Evolutionary conservation across 768 basidiomycete species (phyloP).

Genomic region (Pulveroboletus ravenelii): DNA sequence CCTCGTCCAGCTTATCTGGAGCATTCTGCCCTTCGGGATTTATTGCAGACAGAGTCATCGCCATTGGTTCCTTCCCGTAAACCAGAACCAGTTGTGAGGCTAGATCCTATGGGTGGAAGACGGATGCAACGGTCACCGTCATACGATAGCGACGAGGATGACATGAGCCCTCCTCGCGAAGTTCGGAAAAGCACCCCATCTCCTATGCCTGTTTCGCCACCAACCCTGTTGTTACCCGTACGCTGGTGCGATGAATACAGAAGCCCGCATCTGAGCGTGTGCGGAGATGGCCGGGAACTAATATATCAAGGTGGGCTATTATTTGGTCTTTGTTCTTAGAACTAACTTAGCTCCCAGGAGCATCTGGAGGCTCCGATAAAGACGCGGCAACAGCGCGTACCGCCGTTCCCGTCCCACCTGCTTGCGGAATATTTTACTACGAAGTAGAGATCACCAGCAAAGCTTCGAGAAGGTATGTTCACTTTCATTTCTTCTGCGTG

Average conservation of each 20-base stretch:
- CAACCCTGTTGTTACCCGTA: slow-evolving; percentile 60
- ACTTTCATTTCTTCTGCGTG: background rate
- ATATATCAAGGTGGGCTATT: slow-evolving; percentile 55
- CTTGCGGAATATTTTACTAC: slow-evolving; percentile 92
- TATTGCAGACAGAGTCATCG: slow-evolving; percentile 52
- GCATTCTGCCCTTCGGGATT: slow-evolving; percentile 65
- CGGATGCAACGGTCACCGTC: slow-evolving; percentile 36
- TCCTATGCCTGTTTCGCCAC: slow-evolving; percentile 25
- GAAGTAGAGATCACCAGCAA: slow-evolving; percentile 84
- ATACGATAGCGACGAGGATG: slow-evolving; percentile 67
- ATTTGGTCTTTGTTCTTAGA: background rate
- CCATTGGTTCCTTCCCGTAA: slow-evolving; percentile 38
- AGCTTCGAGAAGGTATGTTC: slow-evolving; percentile 68
- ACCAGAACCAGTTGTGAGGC: slow-evolving; percentile 26
- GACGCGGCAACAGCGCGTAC: slow-evolving; percentile 86
- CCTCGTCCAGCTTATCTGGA: slow-evolving; percentile 72
- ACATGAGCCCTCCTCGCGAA: slow-evolving; percentile 47
- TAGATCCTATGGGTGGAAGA: slow-evolving; percentile 18
- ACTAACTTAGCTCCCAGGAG: slow-evolving; percentile 33
- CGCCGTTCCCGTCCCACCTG: slow-evolving; percentile 69
- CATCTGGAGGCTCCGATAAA: slow-evolving; percentile 57
- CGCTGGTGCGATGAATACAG: slow-evolving; percentile 75
- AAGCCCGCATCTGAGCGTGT: slow-evolving; percentile 53
- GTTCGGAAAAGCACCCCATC: slow-evolving; percentile 25
- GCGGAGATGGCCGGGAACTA: slow-evolving; percentile 68